Percentiles rank a stretch among this genome's conserved stretches.
Evolutionary conservation across 305 asterid genomes (phyloP).

Genomic region (Coffea humblotiana): DNA sequence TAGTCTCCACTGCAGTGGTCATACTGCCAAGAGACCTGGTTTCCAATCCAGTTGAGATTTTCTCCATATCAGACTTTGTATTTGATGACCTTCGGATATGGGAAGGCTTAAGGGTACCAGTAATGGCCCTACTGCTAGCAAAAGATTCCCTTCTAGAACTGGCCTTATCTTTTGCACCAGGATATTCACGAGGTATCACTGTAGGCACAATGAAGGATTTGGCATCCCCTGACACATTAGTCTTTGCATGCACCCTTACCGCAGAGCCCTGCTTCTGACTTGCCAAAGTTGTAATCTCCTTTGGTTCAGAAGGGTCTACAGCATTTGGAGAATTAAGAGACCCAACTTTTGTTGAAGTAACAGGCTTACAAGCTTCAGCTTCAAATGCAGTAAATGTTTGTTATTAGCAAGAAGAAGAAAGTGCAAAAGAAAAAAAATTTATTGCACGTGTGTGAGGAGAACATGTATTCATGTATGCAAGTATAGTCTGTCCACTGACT

Average conservation of each 20-base stretch:
- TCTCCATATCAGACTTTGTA: conserved; percentile 59
- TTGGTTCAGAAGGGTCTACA: conserved; percentile 46
- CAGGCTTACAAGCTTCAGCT: conserved; percentile 70
- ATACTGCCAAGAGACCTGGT: conserved; percentile 39
- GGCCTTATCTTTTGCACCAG: conserved; percentile 47
- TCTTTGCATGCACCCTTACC: conserved; percentile 46
- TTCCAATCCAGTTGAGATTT: conserved; percentile 48
- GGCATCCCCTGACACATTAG: conserved; percentile 39
- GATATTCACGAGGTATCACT: conserved; percentile 68
- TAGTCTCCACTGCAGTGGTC: conserved; percentile 33
- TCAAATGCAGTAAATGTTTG: conserved; percentile 28
- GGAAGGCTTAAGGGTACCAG: conserved; percentile 42
- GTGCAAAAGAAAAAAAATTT: neutral
- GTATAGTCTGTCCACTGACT: neutral
- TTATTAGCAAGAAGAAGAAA: neutral
- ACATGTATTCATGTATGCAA: neutral
- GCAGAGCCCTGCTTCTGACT: conserved; percentile 62
- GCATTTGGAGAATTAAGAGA: conserved; percentile 47
- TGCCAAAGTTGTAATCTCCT: conserved; percentile 44
- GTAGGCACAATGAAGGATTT: conserved; percentile 62
- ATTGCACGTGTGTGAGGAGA: neutral
- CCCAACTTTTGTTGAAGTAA: conserved; percentile 45
- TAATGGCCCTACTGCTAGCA: conserved; percentile 40
- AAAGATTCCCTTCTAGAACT: conserved; percentile 65
- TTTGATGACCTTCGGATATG: conserved; percentile 57